Evolutionary conservation across 129 eudicot genomes (phyloP), one percentile per base, ranked within the genome.

Genomic region (Smallanthus sonchifolius): DNA sequence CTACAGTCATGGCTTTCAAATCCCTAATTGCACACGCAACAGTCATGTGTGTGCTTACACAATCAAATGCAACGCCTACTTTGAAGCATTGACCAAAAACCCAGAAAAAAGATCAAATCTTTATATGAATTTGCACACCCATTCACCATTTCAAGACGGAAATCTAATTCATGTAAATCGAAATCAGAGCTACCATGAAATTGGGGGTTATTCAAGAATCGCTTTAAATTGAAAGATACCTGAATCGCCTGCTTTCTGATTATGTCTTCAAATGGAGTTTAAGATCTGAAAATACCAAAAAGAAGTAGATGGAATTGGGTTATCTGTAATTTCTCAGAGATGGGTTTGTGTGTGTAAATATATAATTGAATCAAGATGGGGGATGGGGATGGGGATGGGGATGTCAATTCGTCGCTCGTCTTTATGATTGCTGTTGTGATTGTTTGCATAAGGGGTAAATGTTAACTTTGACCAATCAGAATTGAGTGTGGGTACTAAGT

Each of bases 21-120:
- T 72, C 83, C 68, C 83, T 52, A 79, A 72, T 72, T 72, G 42
- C 61, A 79, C 74, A 65, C 74, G 60, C 77, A 78, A 78, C 44
- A 70, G 42, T 70, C 82, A 11, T 52, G 60, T 52, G 10, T 54
- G 40, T 28, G 34, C 9, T 44, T 16, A 11, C 20, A 34, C 13
- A 13, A 40, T 45, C 74, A 44, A 77, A 77, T 59, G 76, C 62
- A 57, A 77, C 63, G 32, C 54, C 43, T 44, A 47, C 8, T 35
- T 44, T 59, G 39, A 78, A 70, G 70, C 82, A 78, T 72, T 72
- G 78, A 72, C 38, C 52, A 20, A 65, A 63, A 73, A 65, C 78
- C 74, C 78, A 72, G 6, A 65, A 19, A 10, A 54, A 72, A 72
- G 34, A 79, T 65, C 68, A 72, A 79, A 70, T 71, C 82, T 78